These are phyloP conservation scores for Hymenoscyphus infarciens DNA, from an alignment of 2,329 filamentous ascomycete species.

Conservation along the genomic window DNA sequence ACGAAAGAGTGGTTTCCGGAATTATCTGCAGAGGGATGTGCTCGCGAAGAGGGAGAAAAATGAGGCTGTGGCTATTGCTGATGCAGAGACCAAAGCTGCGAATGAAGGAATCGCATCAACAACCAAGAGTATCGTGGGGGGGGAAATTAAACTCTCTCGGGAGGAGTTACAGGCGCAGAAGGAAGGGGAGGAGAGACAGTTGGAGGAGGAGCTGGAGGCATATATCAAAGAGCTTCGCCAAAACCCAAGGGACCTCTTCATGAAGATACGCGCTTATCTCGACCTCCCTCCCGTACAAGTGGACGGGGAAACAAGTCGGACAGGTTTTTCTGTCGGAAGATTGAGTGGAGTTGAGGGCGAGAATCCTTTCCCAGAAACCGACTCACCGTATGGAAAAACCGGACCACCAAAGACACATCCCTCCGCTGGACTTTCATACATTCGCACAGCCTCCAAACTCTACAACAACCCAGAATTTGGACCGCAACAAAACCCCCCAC, in stretches of 20 bases:
- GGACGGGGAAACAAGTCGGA: not conserved
- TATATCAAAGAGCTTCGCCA: slow-evolving; percentile 52
- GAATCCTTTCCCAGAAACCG: not conserved
- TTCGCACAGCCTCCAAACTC: slow-evolving; percentile 50
- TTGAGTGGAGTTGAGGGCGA: too few species aligned
- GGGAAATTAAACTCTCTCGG: not conserved
- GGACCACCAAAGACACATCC: slow-evolving; percentile 61
- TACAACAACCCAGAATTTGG: slow-evolving; percentile 59
- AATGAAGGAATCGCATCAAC: not conserved
- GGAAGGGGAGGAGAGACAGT: not conserved
- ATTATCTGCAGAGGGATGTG: slow-evolving; percentile 48
- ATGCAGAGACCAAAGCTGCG: slow-evolving; percentile 17
- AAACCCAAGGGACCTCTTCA: slow-evolving; percentile 49
- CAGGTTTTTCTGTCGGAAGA: not conserved
- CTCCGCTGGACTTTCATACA: slow-evolving; percentile 60
- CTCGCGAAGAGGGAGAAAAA: slow-evolving; percentile 39
- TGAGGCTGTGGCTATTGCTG: slow-evolving; percentile 39
- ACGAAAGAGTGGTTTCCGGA: slow-evolving; percentile 52
- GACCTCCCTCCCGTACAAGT: slow-evolving; percentile 44
- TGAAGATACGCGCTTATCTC: slow-evolving; percentile 56
- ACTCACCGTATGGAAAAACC: slow-evolving; percentile 41
- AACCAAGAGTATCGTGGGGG: too few species aligned
- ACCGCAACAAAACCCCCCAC: slow-evolving; percentile 49
- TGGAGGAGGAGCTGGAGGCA: slow-evolving; percentile 47
- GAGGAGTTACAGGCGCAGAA: not conserved